These are phyloP conservation scores for Fagus sylvatica DNA, from an alignment of 306 rosid genomes.

Conservation along the genomic window DNA sequence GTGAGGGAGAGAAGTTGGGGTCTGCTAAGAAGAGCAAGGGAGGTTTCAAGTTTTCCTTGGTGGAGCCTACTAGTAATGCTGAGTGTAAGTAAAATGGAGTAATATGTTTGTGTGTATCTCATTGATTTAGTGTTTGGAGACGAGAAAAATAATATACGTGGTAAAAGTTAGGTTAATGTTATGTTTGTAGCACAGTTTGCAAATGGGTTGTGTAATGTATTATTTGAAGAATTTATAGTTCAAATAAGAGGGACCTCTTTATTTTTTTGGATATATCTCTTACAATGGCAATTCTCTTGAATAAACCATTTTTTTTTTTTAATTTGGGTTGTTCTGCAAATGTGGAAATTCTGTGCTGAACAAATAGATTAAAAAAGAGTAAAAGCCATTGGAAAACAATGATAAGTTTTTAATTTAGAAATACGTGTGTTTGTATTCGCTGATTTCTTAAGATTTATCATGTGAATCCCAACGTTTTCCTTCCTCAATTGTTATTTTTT, in stretches of 20 bases:
- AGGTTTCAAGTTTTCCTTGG: conserved; percentile 30
- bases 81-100: conserved; percentile 50
- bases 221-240: not conserved
- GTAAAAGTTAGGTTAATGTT: not conserved
- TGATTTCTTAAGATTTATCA: not conserved
- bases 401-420: not conserved
- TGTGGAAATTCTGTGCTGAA: conserved; percentile 1
- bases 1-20: conserved; percentile 35
- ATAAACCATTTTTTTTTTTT: not conserved
- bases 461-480: not conserved
- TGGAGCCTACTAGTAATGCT: conserved; percentile 36
- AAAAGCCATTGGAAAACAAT: not conserved
- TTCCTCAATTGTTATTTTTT: not conserved
- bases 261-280: not conserved
- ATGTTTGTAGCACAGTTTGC: too few relatives aligned
- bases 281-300: not conserved
- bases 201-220: not conserved
- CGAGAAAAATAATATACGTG: not conserved
- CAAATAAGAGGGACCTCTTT: not conserved
- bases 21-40: conserved; percentile 56
- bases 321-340: not conserved
- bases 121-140: not conserved
- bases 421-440: not conserved
- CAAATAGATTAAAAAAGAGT: conserved; percentile 5
- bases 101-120: not conserved